phyloP scores from a whole-genome alignment of 2,329 filamentous ascomycete genomes.

The Colletotrichum paranaense region DNA sequence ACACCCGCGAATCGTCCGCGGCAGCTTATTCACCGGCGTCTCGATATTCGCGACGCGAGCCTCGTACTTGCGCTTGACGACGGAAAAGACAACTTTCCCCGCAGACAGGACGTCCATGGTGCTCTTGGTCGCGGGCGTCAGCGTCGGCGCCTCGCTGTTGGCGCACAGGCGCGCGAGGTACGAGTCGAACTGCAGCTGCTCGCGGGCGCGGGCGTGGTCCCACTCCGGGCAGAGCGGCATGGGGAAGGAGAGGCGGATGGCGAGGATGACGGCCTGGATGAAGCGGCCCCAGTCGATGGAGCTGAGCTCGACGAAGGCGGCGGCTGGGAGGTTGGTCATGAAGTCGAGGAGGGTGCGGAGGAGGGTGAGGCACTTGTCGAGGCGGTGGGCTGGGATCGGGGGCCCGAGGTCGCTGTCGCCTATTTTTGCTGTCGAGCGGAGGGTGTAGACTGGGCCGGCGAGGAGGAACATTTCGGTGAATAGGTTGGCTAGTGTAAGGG shows the following conservation, averaged over 20 bases:
- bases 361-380: slow-evolving; percentile 40
- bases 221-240: slow-evolving; percentile 47
- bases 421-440: slow-evolving; percentile 17
- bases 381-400: slow-evolving; percentile 35
- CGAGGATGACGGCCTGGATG: slow-evolving; percentile 54
- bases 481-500: slow-evolving; percentile 34
- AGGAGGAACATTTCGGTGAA: slow-evolving; percentile 52
- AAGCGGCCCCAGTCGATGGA: slow-evolving; percentile 56
- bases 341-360: slow-evolving; percentile 48
- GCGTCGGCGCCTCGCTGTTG: slow-evolving; percentile 37
- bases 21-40: slow-evolving; percentile 36
- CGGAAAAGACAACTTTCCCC: slow-evolving; percentile 56
- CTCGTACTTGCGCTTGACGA: slow-evolving; percentile 59
- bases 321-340: slow-evolving; percentile 43
- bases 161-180: slow-evolving; percentile 52
- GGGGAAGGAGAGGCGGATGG: slow-evolving; percentile 60
- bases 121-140: slow-evolving; percentile 36
- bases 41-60: slow-evolving; percentile 50
- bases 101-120: slow-evolving; percentile 57
- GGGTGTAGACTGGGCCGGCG: slow-evolving; percentile 45
- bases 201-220: slow-evolving; percentile 52
- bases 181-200: slow-evolving; percentile 50
- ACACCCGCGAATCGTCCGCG: slow-evolving; percentile 47
- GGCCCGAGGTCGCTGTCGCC: slow-evolving; percentile 29
- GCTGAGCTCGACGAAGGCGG: slow-evolving; percentile 50